Base-by-base conservation (phyloP, 495 filamentous ascomycete genomes). In the Annulohypoxylon maeteangense region DNA sequence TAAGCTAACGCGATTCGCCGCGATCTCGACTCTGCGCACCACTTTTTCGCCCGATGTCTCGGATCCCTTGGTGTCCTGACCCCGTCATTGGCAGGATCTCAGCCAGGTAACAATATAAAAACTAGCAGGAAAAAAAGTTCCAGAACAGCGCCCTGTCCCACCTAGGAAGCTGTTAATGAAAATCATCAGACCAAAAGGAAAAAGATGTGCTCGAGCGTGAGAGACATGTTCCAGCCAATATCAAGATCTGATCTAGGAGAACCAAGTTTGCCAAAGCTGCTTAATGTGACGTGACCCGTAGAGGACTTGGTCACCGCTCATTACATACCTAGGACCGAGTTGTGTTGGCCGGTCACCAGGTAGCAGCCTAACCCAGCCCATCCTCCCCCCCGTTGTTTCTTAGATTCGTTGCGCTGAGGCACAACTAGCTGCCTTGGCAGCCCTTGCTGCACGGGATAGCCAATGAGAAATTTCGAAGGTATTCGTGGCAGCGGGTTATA, bases 401-500 rank as follows among this genome's bases (percentile, higher is more conserved):
- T 55, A 65, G 16, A 31, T 40, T 32, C 23, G 47, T 62, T 38
- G 58, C 50, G 54, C 45, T 65, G 65, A 57, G 44, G 55, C 55
- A 55, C 32, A 36, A 51, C 64, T 38, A 55, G 31, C 31, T 55
- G 14, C 70, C 70, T 72, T 72, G 70, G 65, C 70, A 42, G 38
- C 70, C 60, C 70, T 56, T 56, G 32, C 34, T 54, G 54, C 60
- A 36, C 36, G n/a, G 10, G 32, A 32, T 18, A 40, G 10, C 70
- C 70, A 73, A 73, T 73, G 22, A 68, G 55, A 23, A 7, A 25
- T 20, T 4, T 53, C 10, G 32, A 16, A 12, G 22, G 44, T 68
- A 68, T 73, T 73, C 70, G 70, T 73, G 70, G 70, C 65, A 68
- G 61, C 48, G 65, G 55, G 54, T 59, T 73, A 73, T 58, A 73